phyloP scores from a whole-genome alignment of 257 asterid genomes.

The Solanum piurae region DNA sequence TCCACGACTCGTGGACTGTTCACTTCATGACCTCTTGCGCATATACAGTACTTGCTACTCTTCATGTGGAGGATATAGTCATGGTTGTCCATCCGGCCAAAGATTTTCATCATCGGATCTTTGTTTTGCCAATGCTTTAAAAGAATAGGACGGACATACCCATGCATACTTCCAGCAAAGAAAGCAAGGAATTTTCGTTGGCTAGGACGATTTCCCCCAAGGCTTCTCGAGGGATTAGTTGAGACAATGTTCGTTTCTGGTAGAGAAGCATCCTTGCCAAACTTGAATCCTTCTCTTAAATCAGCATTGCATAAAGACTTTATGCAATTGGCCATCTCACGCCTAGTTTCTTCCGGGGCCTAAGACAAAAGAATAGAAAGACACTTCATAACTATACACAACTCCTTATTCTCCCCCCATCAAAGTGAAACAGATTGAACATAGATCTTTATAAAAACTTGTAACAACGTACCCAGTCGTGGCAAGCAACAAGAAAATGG shows the following conservation, averaged over 20 bases:
- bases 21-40: slow-evolving; percentile 68
- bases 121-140: slow-evolving; percentile 52
- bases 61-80: slow-evolving; percentile 49
- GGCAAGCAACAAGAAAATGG: slow-evolving; percentile 82
- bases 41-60: slow-evolving; percentile 69
- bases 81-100: slow-evolving; percentile 21
- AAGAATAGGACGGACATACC: slow-evolving; percentile 57
- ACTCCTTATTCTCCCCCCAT: neutral
- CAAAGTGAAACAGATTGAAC: neutral
- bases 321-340: slow-evolving; percentile 51
- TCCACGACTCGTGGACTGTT: slow-evolving; percentile 70
- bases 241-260: slow-evolving; percentile 44
- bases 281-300: slow-evolving; percentile 37
- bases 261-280: slow-evolving; percentile 56
- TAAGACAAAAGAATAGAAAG: neutral
- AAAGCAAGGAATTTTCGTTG: slow-evolving; percentile 52
- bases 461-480: slow-evolving; percentile 56
- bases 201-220: slow-evolving; percentile 50
- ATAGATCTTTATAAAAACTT: neutral
- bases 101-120: slow-evolving; percentile 62
- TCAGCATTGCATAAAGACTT: slow-evolving; percentile 69
- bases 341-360: slow-evolving; percentile 73
- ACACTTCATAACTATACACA: neutral
- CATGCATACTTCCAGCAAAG: slow-evolving; percentile 75
- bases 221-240: slow-evolving; percentile 21